These are phyloP conservation scores for Phyllosticta paracitricarpa DNA, from an alignment of 2,329 filamentous ascomycete genomes.

Conservation along the genomic window DNA sequence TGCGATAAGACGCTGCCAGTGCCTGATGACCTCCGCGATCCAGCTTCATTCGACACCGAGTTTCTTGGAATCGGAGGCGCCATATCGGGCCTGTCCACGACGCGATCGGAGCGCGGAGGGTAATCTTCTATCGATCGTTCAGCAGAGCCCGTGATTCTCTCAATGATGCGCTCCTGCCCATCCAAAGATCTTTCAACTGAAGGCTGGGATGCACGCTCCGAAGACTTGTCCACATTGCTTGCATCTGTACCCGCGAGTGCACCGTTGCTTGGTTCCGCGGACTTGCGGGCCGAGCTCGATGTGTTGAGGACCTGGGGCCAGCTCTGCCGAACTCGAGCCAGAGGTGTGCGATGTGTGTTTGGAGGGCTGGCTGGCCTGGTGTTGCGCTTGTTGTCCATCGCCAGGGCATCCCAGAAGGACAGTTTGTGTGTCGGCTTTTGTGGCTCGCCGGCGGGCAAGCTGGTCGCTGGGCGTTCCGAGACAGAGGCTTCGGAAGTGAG, in stretches of 20 bases:
- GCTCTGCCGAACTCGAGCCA: slow-evolving; percentile 9
- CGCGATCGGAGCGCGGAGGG: background rate
- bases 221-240: background rate
- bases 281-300: background rate
- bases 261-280: background rate
- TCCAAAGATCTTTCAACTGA: background rate
- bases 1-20: slow-evolving; percentile 8
- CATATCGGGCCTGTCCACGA: slow-evolving; percentile 7
- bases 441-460: background rate
- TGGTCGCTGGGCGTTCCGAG: background rate
- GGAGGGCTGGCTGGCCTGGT: slow-evolving; percentile 2
- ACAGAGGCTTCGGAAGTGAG: background rate
- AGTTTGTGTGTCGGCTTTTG: background rate
- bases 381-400: slow-evolving; percentile 1
- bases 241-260: background rate
- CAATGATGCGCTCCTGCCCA: background rate
- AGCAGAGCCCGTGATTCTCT: background rate
- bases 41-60: slow-evolving; percentile 6
- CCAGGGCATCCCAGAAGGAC: slow-evolving; percentile 7
- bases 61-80: slow-evolving; percentile 6
- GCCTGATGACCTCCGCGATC: slow-evolving; percentile 7
- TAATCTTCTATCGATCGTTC: background rate
- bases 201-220: background rate
- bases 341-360: slow-evolving; percentile 7
- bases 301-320: slow-evolving; percentile 6